Conservation (phyloP, 257 asterid genomes). For the Lantana camara region DNA sequence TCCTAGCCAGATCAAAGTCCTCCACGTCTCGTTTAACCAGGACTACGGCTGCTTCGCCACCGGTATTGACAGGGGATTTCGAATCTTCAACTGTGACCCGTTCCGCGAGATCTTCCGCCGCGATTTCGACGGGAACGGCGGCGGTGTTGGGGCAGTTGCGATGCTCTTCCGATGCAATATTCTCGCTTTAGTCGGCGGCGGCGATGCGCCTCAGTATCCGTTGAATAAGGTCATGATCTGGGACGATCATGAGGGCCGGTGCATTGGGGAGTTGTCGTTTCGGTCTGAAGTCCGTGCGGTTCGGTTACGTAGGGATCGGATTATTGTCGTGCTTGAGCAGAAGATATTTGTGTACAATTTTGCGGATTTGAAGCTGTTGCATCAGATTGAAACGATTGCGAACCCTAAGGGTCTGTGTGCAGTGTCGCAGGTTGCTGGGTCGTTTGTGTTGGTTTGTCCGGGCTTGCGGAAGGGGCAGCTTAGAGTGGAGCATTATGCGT, state of each 20-base stretch:
- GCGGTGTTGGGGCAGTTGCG: conserved; percentile 48
- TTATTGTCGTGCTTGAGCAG: conserved; percentile 59
- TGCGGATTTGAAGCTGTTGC: conserved; percentile 64
- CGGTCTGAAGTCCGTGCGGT: conserved; percentile 63
- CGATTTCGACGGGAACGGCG: conserved; percentile 43
- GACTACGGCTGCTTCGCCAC: conserved; percentile 59
- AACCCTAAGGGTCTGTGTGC: conserved; percentile 73
- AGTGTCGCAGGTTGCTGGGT: conserved; percentile 60
- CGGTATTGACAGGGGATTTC: conserved; percentile 57
- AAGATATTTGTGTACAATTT: conserved; percentile 70
- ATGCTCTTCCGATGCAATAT: conserved; percentile 63
- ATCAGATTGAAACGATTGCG: conserved; percentile 66
- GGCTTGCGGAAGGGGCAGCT: conserved; percentile 78
- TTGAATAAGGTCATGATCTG: conserved; percentile 71
- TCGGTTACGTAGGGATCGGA: conserved; percentile 57
- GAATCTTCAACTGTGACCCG: conserved; percentile 64
- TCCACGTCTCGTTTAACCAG: conserved; percentile 71
- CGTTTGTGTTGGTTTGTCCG: conserved; percentile 66
- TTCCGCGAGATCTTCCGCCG: conserved; percentile 54
- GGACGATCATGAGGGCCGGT: conserved; percentile 65
- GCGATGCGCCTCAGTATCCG: conserved; percentile 55
- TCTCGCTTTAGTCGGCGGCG: conserved; percentile 65
- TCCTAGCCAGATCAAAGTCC: conserved; percentile 26
- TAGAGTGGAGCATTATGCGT: conserved; percentile 67
- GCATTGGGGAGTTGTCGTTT: conserved; percentile 46